Evolutionary conservation across 768 basidiomycete genomes (phyloP), one percentile per base, ranked within the genome.

Genomic region (Lanmaoa pseudosensibilis): DNA sequence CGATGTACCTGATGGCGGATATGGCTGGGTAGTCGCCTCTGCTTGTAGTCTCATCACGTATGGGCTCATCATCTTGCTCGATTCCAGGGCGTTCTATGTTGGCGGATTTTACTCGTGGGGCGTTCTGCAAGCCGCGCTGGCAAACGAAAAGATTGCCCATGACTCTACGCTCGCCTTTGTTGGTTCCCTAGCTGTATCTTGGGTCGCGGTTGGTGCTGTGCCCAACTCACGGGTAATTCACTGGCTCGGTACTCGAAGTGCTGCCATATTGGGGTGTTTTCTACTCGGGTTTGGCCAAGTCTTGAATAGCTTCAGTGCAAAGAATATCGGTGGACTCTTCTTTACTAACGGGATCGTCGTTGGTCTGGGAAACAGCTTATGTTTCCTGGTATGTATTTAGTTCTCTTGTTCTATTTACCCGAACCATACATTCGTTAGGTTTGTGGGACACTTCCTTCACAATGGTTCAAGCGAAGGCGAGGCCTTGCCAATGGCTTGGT

Each of bases 401-500:
- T 39, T 40, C 25, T 27, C 38, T 48, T 40, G 21, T 41, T 46
- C n/a, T 19, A 21, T 15, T 47, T 37, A 1, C 41, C 19, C 13
- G 23, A 47, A 49, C 25, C 38, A 37, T 37, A 37, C n/a, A 2
- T 8, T 34, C 27, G 3, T 34, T 37, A 65, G 70, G 63, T 59
- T 55, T 73, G 73, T 55, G 68, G 63, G 50, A 65, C 73, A 2
- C 68, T 75, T 15, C 71, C 72, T 21, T 60, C 73, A 0, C 75
- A 73, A 34, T 74, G 72, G 65, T 74, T 75, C 56, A 67, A 63
- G 39, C 65, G 64, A 52, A 64, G 57, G 27, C 69, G 69, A 5
- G 73, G 72, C 10, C 58, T 74, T 6, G 69, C 75, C 13, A 74
- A 72, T 18, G 73, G 70, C 37, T 59, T 75, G 41, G 74, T 74